Conservation (phyloP, 1,284 basidiomycete genomes). For the Ceratobasidium sp. region DNA sequence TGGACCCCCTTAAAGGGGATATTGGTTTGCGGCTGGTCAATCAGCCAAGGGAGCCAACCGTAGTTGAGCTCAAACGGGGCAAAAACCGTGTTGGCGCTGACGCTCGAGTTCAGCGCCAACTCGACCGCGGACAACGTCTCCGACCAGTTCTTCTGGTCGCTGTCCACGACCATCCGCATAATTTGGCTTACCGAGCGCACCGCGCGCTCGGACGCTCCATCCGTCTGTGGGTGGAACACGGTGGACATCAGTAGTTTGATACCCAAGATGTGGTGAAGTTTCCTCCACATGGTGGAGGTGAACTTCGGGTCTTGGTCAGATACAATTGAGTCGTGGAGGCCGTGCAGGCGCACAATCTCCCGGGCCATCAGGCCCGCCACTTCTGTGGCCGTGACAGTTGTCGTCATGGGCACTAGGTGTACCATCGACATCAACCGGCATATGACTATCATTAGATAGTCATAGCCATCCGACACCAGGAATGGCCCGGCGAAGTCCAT, state of each 20-base stretch:
- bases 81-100: conserved; percentile 54
- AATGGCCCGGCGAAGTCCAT: conserved; percentile 65
- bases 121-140: conserved; percentile 58
- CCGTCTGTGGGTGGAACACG: conserved; percentile 63
- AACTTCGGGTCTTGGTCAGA: conserved; percentile 62
- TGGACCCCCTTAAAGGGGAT: conserved; percentile 22
- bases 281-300: conserved; percentile 57
- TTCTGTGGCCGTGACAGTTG: conserved; percentile 56
- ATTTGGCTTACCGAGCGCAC: conserved; percentile 59
- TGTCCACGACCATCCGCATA: conserved; percentile 56
- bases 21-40: neutral
- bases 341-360: conserved; percentile 59
- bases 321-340: conserved; percentile 60
- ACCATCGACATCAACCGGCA: conserved; percentile 58
- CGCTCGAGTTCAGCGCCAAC: conserved; percentile 56
- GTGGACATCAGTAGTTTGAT: conserved; percentile 61
- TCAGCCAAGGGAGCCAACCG: conserved; percentile 52
- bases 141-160: conserved; percentile 61
- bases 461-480: conserved; percentile 54
- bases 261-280: conserved; percentile 57
- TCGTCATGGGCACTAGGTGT: conserved; percentile 56
- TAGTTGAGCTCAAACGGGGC: conserved; percentile 58
- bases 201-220: conserved; percentile 58
- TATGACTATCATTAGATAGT: conserved; percentile 60
- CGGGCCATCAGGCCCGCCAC: conserved; percentile 61